Evolutionary conservation across 257 asterid genomes (phyloP).

Genomic region (Scutellaria minor): DNA sequence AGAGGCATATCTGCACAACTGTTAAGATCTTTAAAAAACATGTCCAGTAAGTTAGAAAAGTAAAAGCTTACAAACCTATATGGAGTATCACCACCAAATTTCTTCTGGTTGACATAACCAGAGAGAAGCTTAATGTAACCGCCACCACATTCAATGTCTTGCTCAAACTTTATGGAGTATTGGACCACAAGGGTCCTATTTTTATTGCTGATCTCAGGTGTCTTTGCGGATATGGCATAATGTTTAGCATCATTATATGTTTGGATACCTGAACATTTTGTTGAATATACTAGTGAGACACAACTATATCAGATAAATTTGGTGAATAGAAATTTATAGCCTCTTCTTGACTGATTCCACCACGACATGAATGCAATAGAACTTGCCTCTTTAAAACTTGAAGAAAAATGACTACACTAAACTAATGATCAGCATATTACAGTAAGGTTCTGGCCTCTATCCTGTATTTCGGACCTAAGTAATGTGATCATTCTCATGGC

Average conservation of each 20-base stretch:
- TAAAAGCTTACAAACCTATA: constrained; percentile 64
- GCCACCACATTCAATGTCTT: constrained; percentile 98
- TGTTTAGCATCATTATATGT: constrained; percentile 86
- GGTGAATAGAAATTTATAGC: neutral
- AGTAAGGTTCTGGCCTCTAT: no score
- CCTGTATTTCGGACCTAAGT: no score
- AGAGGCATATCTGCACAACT: no score
- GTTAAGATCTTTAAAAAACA: no score
- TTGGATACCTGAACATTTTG: constrained; percentile 70
- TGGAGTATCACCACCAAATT: constrained; percentile 98
- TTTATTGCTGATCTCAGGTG: constrained; percentile 90
- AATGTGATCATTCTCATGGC: no score
- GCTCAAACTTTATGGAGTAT: constrained; percentile 86
- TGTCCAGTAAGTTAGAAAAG: neutral
- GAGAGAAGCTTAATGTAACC: constrained; percentile 94
- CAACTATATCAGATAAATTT: neutral
- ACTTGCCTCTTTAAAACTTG: no score
- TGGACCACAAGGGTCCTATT: constrained; percentile 87
- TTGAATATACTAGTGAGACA: constrained; percentile 1
- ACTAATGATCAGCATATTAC: no score
- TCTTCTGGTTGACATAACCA: constrained; percentile 92
- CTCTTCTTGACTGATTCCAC: no score
- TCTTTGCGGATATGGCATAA: constrained; percentile 90
- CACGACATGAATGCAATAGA: no score
- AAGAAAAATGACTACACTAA: no score